Evolutionary conservation across 2,329 filamentous ascomycete species (phyloP).

Genomic region (Colletotrichum navitas): DNA sequence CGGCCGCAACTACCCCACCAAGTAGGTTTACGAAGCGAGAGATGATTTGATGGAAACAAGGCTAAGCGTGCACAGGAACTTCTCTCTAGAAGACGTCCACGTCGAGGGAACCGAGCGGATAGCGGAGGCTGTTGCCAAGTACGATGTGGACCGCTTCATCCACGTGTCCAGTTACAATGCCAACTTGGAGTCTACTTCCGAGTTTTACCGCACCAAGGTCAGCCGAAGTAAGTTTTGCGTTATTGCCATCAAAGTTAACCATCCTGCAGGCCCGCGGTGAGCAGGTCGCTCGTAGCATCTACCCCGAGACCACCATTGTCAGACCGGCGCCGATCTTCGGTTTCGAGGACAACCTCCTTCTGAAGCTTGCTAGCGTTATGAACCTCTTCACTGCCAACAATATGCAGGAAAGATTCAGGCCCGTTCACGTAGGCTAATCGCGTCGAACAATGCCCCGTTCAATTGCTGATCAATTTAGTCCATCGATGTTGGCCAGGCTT

Average conservation of each 20-base stretch:
- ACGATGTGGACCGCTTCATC: constrained; percentile 96
- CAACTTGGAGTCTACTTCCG: constrained; percentile 80
- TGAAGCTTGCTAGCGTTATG: constrained; percentile 82
- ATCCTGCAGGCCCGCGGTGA: constrained; percentile 77
- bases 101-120: constrained; percentile 94
- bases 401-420: constrained; percentile 91
- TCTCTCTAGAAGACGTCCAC: constrained; percentile 91
- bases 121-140: constrained; percentile 93
- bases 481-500: constrained; percentile 89
- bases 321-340: constrained; percentile 94
- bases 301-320: constrained; percentile 97
- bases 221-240: constrained; percentile 37
- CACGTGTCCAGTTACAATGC: constrained; percentile 97
- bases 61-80: constrained; percentile 76
- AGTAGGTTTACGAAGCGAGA: constrained; percentile 66
- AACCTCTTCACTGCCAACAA: constrained; percentile 93
- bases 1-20: constrained; percentile 95
- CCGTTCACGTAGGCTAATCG: constrained; percentile 79
- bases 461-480: constrained; percentile 63
- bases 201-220: constrained; percentile 93
- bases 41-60: background rate
- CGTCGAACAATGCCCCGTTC: background rate
- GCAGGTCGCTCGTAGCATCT: constrained; percentile 86
- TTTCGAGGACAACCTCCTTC: constrained; percentile 91
- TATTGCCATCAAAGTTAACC: constrained; percentile 26